Evolutionary conservation across 1,284 basidiomycete genomes (phyloP), one percentile per base, ranked within the genome.

Genomic region (Microbotryum violaceum): DNA sequence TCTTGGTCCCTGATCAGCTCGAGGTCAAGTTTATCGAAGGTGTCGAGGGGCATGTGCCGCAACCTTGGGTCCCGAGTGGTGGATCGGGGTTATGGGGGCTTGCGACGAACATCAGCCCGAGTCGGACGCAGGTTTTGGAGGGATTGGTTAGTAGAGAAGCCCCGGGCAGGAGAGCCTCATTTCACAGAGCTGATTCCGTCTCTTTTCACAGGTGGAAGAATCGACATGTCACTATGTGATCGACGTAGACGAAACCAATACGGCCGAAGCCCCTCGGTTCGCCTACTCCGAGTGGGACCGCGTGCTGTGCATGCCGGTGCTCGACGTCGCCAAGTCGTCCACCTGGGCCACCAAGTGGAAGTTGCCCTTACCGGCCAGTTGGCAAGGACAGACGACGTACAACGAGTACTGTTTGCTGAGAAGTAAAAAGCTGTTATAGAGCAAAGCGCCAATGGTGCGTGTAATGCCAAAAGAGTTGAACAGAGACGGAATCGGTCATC

Each of bases 41-140:
- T 75, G 89, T 97, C 71, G 81, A 85, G 61, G 94, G 92, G 18
- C 83, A 92, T 73, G 79, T 98, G 66, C 96, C 96, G 6, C 83
- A 86, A 48, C 88, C 89, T 73, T 94, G 92, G 74, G 75, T 74
- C 49, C 75, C 76, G 63, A 75, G 63, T 7, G 49, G 45, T 6
- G 77, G 77, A 10, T 76, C 79, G 27, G 72, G 78, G 16, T 78
- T 79, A 76, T 88, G 87, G 83, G 80, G 80, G 42, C 81, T 85
- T 65, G 78, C 80, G 45, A 93, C 88, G 12, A 80, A 83, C 54
- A 76, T 78, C 21, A 76, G 85, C 6, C 85, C 85, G 1, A 65
- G 76, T 2, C 84, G 85, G 33, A 81, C 94, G 76, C 75, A 91
- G 96, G 71, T 75, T 88, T 58, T 98, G 98, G 76, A 77, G 79